Evolutionary conservation across 345 rosid genomes (phyloP).

Genomic region (Linum lewisii): DNA sequence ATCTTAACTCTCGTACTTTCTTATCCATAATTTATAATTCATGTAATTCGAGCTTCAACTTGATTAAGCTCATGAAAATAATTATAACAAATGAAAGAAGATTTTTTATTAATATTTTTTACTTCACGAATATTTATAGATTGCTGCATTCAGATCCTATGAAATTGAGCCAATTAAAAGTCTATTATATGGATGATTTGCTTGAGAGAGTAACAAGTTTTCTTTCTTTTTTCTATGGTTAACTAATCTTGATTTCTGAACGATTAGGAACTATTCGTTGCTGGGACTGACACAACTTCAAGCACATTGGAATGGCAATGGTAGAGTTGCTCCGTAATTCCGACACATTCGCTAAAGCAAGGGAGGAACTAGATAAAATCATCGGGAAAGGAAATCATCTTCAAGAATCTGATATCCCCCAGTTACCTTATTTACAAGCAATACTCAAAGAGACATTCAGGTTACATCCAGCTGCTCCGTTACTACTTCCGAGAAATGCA

Average conservation of each 20-base stretch:
- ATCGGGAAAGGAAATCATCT: slow-evolving; percentile 24
- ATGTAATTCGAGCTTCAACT: no score
- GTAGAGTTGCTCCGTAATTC: slow-evolving; percentile 34
- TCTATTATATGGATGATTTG: no score
- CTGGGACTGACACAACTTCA: slow-evolving; percentile 40
- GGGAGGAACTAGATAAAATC: slow-evolving; percentile 19
- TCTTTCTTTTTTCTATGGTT: no score
- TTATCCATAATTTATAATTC: no score
- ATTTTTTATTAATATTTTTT: no score
- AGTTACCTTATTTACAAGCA: slow-evolving; percentile 38
- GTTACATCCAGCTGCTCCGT: slow-evolving; percentile 33
- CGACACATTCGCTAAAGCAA: slow-evolving; percentile 18
- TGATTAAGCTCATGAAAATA: no score
- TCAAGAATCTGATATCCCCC: slow-evolving; percentile 27
- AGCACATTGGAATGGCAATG: slow-evolving; percentile 49
- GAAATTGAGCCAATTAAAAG: no score
- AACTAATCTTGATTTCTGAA: no score
- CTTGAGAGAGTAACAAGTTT: no score
- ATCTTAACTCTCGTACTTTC: neutral
- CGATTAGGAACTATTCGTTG: slow-evolving; percentile 30
- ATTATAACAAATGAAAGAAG: no score
- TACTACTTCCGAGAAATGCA: slow-evolving; percentile 34
- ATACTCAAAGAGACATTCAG: slow-evolving; percentile 41
- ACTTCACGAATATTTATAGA: no score
- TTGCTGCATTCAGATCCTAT: no score